These are phyloP conservation scores for Ceratocystis ficicola DNA, from an alignment of 2,329 filamentous ascomycete species.

Conservation along the genomic window DNA sequence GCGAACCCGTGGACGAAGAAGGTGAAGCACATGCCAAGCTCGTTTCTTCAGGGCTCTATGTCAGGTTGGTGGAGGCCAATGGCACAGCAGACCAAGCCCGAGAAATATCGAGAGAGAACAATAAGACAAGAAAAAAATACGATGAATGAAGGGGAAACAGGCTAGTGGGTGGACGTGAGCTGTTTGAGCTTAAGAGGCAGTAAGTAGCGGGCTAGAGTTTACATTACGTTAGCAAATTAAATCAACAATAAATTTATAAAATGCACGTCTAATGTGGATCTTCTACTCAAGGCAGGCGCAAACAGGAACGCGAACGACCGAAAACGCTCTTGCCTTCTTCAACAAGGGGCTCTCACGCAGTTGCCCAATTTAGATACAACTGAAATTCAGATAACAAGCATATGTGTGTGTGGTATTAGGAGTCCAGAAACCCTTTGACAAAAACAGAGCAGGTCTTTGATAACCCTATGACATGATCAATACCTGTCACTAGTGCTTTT, in stretches of 20 bases:
- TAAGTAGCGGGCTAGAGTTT: too few species aligned
- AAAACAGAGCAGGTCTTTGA: background rate
- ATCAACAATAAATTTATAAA: background rate
- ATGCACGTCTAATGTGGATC: background rate
- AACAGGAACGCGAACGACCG: background rate
- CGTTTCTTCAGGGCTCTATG: background rate
- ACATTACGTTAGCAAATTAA: too few species aligned
- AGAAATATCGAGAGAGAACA: background rate
- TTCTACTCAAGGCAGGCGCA: background rate
- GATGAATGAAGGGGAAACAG: too few species aligned
- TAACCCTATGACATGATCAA: background rate
- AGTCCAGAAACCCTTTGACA: too few species aligned
- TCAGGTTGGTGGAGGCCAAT: background rate
- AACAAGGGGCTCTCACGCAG: too few species aligned
- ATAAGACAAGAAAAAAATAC: too few species aligned
- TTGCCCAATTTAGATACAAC: background rate
- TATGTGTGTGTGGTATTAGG: too few species aligned
- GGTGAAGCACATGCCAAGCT: constrained; percentile 2
- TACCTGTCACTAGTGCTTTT: background rate
- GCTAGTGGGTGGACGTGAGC: too few species aligned
- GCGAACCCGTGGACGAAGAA: background rate
- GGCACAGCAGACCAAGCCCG: background rate
- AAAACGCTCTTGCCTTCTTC: background rate
- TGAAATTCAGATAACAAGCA: background rate
- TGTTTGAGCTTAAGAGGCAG: too few species aligned